Percentiles rank a stretch among this genome's conserved stretches.
These are phyloP conservation scores for Backusella morwellensis DNA, from an alignment of 192 early-diverging fungal species.

Conservation along the genomic window DNA sequence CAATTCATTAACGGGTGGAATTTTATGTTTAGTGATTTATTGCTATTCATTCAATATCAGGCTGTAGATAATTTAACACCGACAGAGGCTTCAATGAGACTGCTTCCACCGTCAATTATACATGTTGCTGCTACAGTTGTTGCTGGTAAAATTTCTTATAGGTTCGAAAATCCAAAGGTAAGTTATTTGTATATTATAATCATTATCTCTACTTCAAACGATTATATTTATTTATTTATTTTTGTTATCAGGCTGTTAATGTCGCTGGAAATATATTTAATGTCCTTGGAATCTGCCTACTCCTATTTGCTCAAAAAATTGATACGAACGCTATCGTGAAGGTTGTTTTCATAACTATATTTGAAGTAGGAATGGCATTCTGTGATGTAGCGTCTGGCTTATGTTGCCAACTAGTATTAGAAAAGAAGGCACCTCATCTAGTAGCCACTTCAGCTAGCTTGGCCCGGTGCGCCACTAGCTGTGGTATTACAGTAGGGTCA, in stretches of 20 bases:
- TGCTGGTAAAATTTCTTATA: neutral
- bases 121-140: neutral
- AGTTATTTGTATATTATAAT: neutral
- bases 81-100: neutral
- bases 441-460: neutral
- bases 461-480: neutral
- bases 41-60: neutral
- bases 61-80: neutral
- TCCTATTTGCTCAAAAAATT: neutral
- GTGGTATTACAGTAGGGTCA: neutral
- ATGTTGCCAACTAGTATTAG: neutral
- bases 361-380: neutral
- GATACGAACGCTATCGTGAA: neutral
- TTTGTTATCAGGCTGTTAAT: neutral
- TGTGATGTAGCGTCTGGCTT: neutral
- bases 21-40: neutral
- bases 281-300: neutral
- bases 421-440: neutral
- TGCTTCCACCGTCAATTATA: neutral
- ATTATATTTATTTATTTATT: neutral
- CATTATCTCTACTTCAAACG: neutral
- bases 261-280: neutral
- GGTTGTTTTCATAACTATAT: neutral
- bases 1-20: neutral
- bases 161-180: neutral